Base-by-base conservation (phyloP, 805 yeast species). In the Myxozyma neotropica region DNA sequence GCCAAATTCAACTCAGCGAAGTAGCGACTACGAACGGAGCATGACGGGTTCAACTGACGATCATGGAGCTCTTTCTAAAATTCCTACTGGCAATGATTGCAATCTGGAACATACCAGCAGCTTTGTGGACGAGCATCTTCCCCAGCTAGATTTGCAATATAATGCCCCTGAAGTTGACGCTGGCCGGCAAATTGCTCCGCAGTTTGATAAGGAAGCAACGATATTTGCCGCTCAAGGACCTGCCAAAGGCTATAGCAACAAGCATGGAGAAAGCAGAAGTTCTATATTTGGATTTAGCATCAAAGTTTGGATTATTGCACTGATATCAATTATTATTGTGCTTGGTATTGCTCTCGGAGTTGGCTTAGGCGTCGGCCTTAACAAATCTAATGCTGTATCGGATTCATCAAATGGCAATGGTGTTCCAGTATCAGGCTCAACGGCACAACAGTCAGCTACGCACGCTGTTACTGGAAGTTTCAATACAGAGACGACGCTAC, bases 331-430 rank as follows among this genome's bases (percentile, higher is more conserved):
- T 3, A 19, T 40, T 40, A 40, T 40, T 40, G 21, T 40, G 17
- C 44, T 40, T 21, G 44, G 24, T n/a, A 19, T 40, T 19, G 44
- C 44, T n/a, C 21, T 40, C 21, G 58, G 55, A 7, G 33, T 31
- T 43, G 27, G 40, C n/a, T 23, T 55, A n/a, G 42, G 58, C 31
- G 19, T 24, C 19, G 23, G 27, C 7, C 7, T n/a, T 8, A 29
- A 40, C n/a, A 26, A 27, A 51, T 38, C 33, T 19, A n/a, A n/a
- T n/a, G 1, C 33, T 19, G 33, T n/a, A 21, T 19, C 33, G 10
- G 26, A 17, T 15, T 21, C 48, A 12, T 3, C 44, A 40, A 23
- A 19, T 43, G 47, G 29, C 27, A 13, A 12, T 26, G 21, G 23
- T 21, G 29, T 5, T 15, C 2, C 31, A 10, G n/a, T 19, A 27